Evolutionary conservation across 257 asterid species (phyloP).

Genomic region (Petrea volubilis): DNA sequence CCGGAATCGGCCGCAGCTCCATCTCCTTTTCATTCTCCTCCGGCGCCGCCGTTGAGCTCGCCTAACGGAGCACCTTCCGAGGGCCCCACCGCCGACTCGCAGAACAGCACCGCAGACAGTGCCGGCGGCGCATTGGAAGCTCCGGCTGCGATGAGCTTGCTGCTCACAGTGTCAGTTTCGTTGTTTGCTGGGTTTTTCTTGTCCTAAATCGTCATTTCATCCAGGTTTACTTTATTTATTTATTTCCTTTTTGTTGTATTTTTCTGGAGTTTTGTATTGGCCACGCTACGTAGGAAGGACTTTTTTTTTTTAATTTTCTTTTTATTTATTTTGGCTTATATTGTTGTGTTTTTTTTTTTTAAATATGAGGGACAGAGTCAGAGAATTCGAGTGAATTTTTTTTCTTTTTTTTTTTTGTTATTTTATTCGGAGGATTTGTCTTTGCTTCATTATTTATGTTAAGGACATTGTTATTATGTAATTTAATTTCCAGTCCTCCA

Average conservation of each 20-base stretch:
- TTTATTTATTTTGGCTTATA: not conserved
- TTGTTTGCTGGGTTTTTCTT: conserved; percentile 43
- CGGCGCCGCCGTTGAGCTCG: conserved; percentile 71
- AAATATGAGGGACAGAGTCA: conserved; percentile 20
- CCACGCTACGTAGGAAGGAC: conserved; percentile 29
- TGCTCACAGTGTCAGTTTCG: conserved; percentile 54
- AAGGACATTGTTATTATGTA: not conserved
- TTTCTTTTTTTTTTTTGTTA: not conserved
- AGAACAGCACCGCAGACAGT: conserved; percentile 65
- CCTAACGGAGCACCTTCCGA: conserved; percentile 69
- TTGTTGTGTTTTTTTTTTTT: conserved; percentile 28
- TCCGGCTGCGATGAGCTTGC: conserved; percentile 40
- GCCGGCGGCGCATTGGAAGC: conserved; percentile 42
- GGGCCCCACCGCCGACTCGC: conserved; percentile 62
- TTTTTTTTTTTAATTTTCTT: conserved; percentile 11
- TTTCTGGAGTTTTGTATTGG: conserved; percentile 24
- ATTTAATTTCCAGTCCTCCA: not conserved
- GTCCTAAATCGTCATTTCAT: conserved; percentile 58
- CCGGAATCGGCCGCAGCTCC: conserved; percentile 57
- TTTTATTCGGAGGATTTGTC: not conserved
- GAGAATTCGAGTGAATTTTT: conserved; percentile 17
- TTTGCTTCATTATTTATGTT: not conserved
- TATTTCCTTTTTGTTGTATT: conserved; percentile 5
- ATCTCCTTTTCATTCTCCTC: conserved; percentile 63
- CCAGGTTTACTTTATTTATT: conserved; percentile 27